Base-by-base conservation (phyloP, 2,329 filamentous ascomycete species). In the Colletotrichum scovillei region DNA sequence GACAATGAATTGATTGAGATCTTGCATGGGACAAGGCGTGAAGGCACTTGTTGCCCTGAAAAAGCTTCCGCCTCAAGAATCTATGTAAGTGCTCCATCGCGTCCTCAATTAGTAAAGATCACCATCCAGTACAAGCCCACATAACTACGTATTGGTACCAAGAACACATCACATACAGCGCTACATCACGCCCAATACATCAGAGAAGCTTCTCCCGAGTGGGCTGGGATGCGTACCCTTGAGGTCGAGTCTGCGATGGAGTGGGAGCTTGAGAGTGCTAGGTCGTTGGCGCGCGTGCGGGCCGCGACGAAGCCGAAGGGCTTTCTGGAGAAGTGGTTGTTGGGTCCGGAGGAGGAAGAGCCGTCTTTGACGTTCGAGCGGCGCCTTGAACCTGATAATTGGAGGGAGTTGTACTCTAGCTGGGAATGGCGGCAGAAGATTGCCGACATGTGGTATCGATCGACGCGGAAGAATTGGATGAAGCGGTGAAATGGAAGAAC, bases 181-280 rank as follows among this genome's bases (percentile, higher is more conserved):
- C n/a, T n/a, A n/a, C n/a, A n/a, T n/a, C n/a, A n/a, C n/a, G n/a
- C n/a, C n/a, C n/a, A n/a, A n/a, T n/a, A n/a, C n/a, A n/a, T n/a
- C n/a, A n/a, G n/a, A n/a, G n/a, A n/a, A n/a, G n/a, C n/a, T n/a
- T n/a, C n/a, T n/a, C 4, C 5, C 14, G 46, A 64, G 42, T 63
- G 60, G 60, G 24, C 16, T 9, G 60, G 60, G 6, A 32, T 63
- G 60, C n/a, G 19, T 16, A 14, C 5, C 2, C n/a, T 16, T 1
- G 60, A 63, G 12, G 35, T 63, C 12, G 60, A 63, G 60, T 46
- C 32, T 7, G 60, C 60, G 9, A 35, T 63, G 7, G 60, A 63
- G 30, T 26, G 46, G n/a, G 46, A 35, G 19, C 42, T n/a, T n/a
- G 11, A 22, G 3, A n/a, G 19, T 2, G 22, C 12, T 5, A 19